Conservation (phyloP, 2,329 filamentous ascomycete species). For the Fonsecaea pedrosoi region DNA sequence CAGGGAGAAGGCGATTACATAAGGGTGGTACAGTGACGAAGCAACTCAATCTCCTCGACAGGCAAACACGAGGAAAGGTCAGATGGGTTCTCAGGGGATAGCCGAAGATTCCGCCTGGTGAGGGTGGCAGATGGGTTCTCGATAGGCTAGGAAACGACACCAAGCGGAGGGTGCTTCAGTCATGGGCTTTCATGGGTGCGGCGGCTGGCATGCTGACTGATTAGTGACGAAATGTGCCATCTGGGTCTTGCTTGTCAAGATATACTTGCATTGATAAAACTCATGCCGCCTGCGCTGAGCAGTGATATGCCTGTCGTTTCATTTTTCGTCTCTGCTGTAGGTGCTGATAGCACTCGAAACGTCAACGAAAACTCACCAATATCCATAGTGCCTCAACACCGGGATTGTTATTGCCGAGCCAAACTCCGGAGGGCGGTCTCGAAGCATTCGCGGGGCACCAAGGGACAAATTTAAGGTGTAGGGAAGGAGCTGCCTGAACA, state of each 20-base stretch:
- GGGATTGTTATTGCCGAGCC: not conserved
- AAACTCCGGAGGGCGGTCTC: conserved; percentile 3
- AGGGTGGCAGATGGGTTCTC: conserved; percentile 9
- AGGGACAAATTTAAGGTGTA: not conserved
- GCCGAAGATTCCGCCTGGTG: conserved; percentile 31
- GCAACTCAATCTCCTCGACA: conserved; percentile 18
- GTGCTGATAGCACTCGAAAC: conserved; percentile 4
- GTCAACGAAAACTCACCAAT: conserved; percentile 13
- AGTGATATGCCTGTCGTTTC: not conserved
- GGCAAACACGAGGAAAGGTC: not conserved
- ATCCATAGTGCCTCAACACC: conserved; percentile 10
- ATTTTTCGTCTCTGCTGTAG: not conserved
- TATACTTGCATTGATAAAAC: conserved; percentile 8
- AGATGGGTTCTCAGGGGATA: conserved; percentile 9
- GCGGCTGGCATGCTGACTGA: conserved; percentile 14
- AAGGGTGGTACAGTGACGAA: conserved; percentile 32
- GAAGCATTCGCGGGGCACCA: conserved; percentile 7
- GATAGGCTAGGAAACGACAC: conserved; percentile 21
- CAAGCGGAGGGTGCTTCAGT: conserved; percentile 19
- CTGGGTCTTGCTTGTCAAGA: not conserved
- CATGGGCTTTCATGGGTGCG: conserved; percentile 8
- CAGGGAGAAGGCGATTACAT: conserved; percentile 30
- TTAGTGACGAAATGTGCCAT: conserved; percentile 14
- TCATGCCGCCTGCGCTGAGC: not conserved
- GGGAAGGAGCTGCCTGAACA: not conserved